Evolutionary conservation across 352 stramenopile genomes (phyloP), one percentile per base, ranked within the genome.

Genomic region (Phytopythium mirpurense): DNA sequence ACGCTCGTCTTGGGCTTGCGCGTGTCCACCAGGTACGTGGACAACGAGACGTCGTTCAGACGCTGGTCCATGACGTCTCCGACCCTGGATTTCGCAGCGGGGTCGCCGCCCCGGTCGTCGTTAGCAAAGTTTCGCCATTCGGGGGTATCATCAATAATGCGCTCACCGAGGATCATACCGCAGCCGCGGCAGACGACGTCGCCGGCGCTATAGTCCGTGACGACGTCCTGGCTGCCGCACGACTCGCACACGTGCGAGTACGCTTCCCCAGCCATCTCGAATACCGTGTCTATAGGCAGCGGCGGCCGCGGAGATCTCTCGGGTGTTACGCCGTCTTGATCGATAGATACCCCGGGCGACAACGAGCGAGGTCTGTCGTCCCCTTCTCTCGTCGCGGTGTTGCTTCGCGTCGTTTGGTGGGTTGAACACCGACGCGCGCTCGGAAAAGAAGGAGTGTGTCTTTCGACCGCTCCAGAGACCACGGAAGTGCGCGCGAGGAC

Each of bases 61-160:
- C 82, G 75, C 46, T 62, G 58, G 60, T 93, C 82, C 24, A 77
- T 60, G 42, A 67, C 66, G 62, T 89, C 78, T 54, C 82, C 82
- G 56, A 93, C 79, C 59, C 82, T 83, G 68, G 75, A 88, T 86
- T 89, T 89, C 40, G 70, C 76, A 83, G 67, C 75, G 59, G 72
- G 64, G 60, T 89, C 78, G 67, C 78, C 82, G 64, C 79, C 76
- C 62, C 80, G 80, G 60, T 93, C 82, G 77, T 93, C 82, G 67
- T 93, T 90, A 79, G 78, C 78, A 89, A 88, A 93, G 50, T 71
- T 93, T 59, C 76, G 72, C 82, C 82, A 93, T 73, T 93, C 82
- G 62, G 82, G 77, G 53, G 82, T 84, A 74, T 93, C 82, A 82
- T 93, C 82, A 71, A 93, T 83, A 61, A 93, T 88, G 65, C 78